Evolutionary conservation across 768 basidiomycete genomes (phyloP), one percentile per base, ranked within the genome.

Genomic region (Rossbeevera mucosa): DNA sequence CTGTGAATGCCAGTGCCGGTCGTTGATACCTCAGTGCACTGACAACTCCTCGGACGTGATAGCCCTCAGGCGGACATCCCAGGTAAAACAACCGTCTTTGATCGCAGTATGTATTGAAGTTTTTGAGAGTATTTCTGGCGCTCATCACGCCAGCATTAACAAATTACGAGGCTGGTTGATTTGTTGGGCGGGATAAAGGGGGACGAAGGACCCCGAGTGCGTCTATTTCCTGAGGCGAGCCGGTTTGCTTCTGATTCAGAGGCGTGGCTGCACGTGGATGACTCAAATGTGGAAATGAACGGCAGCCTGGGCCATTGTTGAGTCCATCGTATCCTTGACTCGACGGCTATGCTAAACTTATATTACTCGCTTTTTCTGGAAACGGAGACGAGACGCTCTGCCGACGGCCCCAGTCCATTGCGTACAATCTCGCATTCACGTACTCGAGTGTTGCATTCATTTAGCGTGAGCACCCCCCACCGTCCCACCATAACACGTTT

Each of bases 361-460:
- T 21, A 47, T 61, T 38, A 30, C 51, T 31, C 40, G 47, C 53
- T 36, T 31, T 44, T 54, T 41, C 47, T 58, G 53, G 53, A 58
- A 25, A 58, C 57, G 62, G 64, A 61, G 45, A 55, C 55, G 50
- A 61, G 54, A 44, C 25, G 41, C 49, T 59, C 47, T 54, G 62
- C 64, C 61, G 59, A 64, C 57, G 60, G 52, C 25, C 54, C 42
- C 44, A 45, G 44, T 22, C 38, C 38, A 47, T 61, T 56, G 52
- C 47, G 41, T 58, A 58, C 59, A 59, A 51, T 55, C 46, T 59
- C 59, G 62, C 55, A 44, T 64, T 59, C 64, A 64, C 62, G 62
- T 62, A 66, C 54, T 57, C 24, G 50, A 50, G 40, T 55, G 53
- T 44, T 49, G 48, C 29, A 47, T 64, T 59, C 64, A 57, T 64